Conservation (phyloP, 768 basidiomycete species). For the Lactarius evosmus region DNA sequence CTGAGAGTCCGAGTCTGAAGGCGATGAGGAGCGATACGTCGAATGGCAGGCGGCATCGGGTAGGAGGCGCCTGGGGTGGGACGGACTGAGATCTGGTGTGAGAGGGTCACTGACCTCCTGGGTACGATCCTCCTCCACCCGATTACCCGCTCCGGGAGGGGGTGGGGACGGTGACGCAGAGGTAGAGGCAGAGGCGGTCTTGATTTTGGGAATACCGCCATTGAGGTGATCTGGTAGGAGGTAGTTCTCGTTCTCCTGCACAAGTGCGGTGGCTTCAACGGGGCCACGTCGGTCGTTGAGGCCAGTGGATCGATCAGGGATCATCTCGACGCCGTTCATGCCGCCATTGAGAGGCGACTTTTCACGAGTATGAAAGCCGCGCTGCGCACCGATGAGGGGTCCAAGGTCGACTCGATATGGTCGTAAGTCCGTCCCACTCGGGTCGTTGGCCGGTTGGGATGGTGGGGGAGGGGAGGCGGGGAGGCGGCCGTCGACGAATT, state of each 20-base stretch:
- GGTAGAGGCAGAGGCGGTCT: slow-evolving; percentile 22
- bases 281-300: slow-evolving; percentile 21
- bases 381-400: slow-evolving; percentile 55
- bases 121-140: slow-evolving; percentile 33
- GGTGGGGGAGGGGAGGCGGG: slow-evolving; percentile 31
- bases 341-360: slow-evolving; percentile 55
- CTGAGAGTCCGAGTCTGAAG: slow-evolving; percentile 21
- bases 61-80: background rate
- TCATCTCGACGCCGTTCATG: slow-evolving; percentile 61
- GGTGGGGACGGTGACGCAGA: slow-evolving; percentile 22
- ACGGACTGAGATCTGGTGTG: slow-evolving; percentile 6
- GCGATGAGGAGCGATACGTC: slow-evolving; percentile 25
- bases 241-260: background rate
- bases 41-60: slow-evolving; percentile 6
- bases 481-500: slow-evolving; percentile 51
- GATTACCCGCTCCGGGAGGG: slow-evolving; percentile 27
- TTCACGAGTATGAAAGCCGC: slow-evolving; percentile 64
- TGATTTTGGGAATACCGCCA: background rate
- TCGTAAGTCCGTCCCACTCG: slow-evolving; percentile 16
- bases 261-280: slow-evolving; percentile 5
- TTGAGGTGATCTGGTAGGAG: background rate
- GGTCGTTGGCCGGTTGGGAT: slow-evolving; percentile 29
- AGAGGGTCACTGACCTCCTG: background rate
- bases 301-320: slow-evolving; percentile 30
- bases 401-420: slow-evolving; percentile 47